Conservation (phyloP, 2,329 filamentous ascomycete genomes). For the Ceratocystis variospora region DNA sequence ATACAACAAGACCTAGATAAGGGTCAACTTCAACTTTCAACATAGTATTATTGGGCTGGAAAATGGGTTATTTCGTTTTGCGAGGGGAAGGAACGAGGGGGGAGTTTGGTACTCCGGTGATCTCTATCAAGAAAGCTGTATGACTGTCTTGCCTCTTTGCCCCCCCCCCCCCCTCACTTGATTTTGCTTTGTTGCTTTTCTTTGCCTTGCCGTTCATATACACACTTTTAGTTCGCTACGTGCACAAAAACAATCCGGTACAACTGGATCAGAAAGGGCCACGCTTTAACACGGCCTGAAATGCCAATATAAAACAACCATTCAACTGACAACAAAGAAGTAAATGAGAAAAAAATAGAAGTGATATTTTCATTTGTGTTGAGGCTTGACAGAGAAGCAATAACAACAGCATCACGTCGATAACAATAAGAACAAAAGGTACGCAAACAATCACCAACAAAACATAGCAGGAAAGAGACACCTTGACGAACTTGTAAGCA, state of each 20-base stretch:
- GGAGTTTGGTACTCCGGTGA: not conserved
- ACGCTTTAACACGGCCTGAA: slow-evolving; percentile 19
- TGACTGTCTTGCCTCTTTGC: not conserved
- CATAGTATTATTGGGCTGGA: slow-evolving; percentile 4
- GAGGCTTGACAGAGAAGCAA: not conserved
- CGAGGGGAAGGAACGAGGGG: not conserved
- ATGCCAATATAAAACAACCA: slow-evolving; percentile 15
- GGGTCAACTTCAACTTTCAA: slow-evolving; percentile 13
- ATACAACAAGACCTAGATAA: slow-evolving; percentile 14
- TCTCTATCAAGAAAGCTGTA: not conserved
- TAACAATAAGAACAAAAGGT: not conserved
- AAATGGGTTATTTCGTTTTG: not conserved
- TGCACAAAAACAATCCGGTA: slow-evolving; percentile 15
- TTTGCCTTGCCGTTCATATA: not conserved
- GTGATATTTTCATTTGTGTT: not conserved
- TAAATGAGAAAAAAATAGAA: not conserved
- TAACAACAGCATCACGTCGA: not conserved
- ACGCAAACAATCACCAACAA: not conserved
- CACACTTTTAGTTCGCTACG: not conserved
- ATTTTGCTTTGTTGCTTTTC: slow-evolving; percentile 9
- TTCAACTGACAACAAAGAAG: slow-evolving; percentile 17
- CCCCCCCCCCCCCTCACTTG: slow-evolving; percentile 1
- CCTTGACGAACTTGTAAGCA: not conserved
- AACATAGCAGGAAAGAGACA: not conserved
- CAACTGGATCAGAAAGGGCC: slow-evolving; percentile 18